These are phyloP conservation scores for Trametes polyzona DNA, from an alignment of 1,284 basidiomycete species.

Conservation along the genomic window DNA sequence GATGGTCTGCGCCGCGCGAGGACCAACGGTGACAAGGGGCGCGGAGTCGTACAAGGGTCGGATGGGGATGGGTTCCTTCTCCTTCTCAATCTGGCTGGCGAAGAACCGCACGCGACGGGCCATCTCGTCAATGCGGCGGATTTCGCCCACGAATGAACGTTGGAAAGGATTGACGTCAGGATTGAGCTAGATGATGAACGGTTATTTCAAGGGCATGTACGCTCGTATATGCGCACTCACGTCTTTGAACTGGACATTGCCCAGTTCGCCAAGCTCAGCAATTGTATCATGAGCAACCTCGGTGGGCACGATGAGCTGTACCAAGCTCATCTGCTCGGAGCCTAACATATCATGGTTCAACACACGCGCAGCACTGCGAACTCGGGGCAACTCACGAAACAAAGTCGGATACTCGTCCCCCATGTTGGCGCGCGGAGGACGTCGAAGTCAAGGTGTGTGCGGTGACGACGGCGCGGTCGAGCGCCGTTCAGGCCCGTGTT, in stretches of 20 bases:
- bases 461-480: conserved; percentile 9
- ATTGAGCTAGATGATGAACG: conserved; percentile 70
- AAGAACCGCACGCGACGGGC: conserved; percentile 94
- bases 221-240: conserved; percentile 49
- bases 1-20: conserved; percentile 89
- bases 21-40: conserved; percentile 84
- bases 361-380: not conserved
- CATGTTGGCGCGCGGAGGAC: conserved; percentile 44
- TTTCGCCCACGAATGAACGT: conserved; percentile 96
- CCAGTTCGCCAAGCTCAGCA: conserved; percentile 93
- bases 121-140: conserved; percentile 95
- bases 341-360: conserved; percentile 50
- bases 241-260: conserved; percentile 98
- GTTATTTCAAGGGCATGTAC: conserved; percentile 3
- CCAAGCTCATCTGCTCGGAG: conserved; percentile 96
- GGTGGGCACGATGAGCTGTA: conserved; percentile 97
- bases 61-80: conserved; percentile 82
- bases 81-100: conserved; percentile 82
- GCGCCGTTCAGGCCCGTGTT: conserved; percentile 10
- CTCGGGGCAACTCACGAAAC: conserved; percentile 66
- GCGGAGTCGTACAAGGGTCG: conserved; percentile 83
- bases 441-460: conserved; percentile 10
- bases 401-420: conserved; percentile 81
- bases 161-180: conserved; percentile 97
- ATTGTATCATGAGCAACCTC: conserved; percentile 98